Percentiles rank a stretch among this genome's conserved stretches.
phyloP scores from a whole-genome alignment of 1,284 basidiomycete genomes.

The Cutaneotrichosporon cyanovorans region DNA sequence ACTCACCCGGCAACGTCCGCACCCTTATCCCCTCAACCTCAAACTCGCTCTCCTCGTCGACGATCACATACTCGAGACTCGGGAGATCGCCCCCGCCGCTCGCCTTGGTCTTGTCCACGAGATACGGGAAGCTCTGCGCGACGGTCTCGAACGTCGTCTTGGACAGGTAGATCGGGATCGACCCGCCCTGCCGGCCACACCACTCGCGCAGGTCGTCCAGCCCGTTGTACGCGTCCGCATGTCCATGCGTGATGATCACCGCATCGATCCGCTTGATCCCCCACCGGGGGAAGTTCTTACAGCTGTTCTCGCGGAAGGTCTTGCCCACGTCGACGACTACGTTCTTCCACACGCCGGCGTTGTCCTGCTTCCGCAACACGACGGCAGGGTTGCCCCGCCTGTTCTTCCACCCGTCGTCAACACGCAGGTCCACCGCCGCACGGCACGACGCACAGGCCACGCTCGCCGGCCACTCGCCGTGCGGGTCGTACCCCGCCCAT shows the following conservation, averaged over 20 bases:
- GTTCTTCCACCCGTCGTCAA: conserved; percentile 42
- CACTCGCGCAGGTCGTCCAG: conserved; percentile 41
- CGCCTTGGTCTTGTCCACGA: conserved; percentile 43
- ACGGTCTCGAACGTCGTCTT: conserved; percentile 36
- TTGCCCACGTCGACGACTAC: conserved; percentile 48
- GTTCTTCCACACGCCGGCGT: conserved; percentile 30
- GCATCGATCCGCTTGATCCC: conserved; percentile 45
- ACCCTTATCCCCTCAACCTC: conserved; percentile 35
- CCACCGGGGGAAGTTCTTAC: conserved; percentile 40
- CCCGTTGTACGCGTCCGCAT: conserved; percentile 41
- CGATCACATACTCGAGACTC: conserved; percentile 31
- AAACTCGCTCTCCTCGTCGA: conserved; percentile 32
- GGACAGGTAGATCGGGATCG: conserved; percentile 41
- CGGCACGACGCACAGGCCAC: conserved; percentile 41
- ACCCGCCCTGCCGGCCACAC: conserved; percentile 34
- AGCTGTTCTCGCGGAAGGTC: conserved; percentile 44
- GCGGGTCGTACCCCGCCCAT: conserved; percentile 24
- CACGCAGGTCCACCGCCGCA: conserved; percentile 31
- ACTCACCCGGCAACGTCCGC: conserved; percentile 28
- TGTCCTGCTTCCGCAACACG: conserved; percentile 22
- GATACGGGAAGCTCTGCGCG: conserved; percentile 41
- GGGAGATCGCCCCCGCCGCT: conserved; percentile 47
- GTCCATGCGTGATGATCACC: conserved; percentile 47
- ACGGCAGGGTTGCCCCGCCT: conserved; percentile 42
- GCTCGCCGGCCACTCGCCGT: conserved; percentile 30